Evolutionary conservation across 768 basidiomycete species (phyloP).

Genomic region (Mycena rebaudengoi): DNA sequence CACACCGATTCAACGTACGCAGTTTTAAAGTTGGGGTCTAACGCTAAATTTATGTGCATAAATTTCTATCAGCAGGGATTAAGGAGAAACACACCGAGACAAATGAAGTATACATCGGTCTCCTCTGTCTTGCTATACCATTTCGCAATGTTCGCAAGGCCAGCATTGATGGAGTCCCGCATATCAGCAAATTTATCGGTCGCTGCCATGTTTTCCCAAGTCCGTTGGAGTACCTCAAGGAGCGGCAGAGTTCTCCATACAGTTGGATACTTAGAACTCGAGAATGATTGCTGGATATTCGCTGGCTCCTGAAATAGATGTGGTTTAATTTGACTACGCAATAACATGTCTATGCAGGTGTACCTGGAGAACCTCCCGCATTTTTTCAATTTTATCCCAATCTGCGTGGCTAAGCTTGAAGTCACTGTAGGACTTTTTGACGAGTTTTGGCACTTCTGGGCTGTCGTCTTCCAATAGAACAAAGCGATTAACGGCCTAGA

Average conservation of each 20-base stretch:
- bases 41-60: not conserved
- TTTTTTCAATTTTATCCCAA: slow-evolving; percentile 32
- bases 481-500: slow-evolving; percentile 33
- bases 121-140: slow-evolving; percentile 4
- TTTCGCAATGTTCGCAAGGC: slow-evolving; percentile 25
- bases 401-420: slow-evolving; percentile 28
- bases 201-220: slow-evolving; percentile 20
- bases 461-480: slow-evolving; percentile 32
- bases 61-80: not conserved
- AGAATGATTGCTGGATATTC: slow-evolving; percentile 26
- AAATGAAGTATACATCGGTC: slow-evolving; percentile 21
- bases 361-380: slow-evolving; percentile 35
- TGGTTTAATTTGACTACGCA: not conserved
- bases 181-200: not conserved
- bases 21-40: slow-evolving; percentile 18
- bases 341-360: not conserved
- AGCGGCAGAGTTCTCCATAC: slow-evolving; percentile 26
- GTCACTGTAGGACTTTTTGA: slow-evolving; percentile 33
- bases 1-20: slow-evolving; percentile 6
- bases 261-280: slow-evolving; percentile 14
- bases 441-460: slow-evolving; percentile 34
- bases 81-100: not conserved
- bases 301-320: slow-evolving; percentile 30
- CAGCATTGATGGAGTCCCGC: slow-evolving; percentile 4
- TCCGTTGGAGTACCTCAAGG: slow-evolving; percentile 19